Base-by-base conservation (phyloP, 2,329 filamentous ascomycete genomes). In the Xylariaceae sp. region DNA sequence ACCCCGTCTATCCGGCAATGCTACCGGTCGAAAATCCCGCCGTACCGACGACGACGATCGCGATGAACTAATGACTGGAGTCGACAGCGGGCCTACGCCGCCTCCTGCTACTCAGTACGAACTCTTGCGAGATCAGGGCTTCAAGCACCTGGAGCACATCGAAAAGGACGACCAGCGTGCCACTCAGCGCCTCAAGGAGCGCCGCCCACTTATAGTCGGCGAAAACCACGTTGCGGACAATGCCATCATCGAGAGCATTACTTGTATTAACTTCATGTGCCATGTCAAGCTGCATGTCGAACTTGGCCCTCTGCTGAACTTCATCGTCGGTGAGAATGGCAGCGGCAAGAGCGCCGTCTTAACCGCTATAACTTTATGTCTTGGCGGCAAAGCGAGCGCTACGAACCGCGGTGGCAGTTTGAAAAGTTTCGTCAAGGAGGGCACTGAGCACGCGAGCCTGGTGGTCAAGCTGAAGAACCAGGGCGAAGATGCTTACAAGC, bases 261-360 rank as follows among this genome's bases (percentile, higher is more conserved):
- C 86, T 44, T 95, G 92, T 72, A 83, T 86, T 67, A 97, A 97
- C 73, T 97, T 97, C 75, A 97, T 97, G 94, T 97, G 93, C 70
- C 94, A 99, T 72, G 80, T 86, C 50, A 86, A 88, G 57, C 82
- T 97, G 15, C 85, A 88, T 49, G 89, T 96, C 61, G 83, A 88
- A 58, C 80, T 99, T n/a, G 94, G 94, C 0, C 94, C 94, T 0
- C 78, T 97, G 44, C 95, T 99, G 74, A 99, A 99, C 74, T 99
- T 99, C 75, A 92, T 99, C 62, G 92, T 97, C 57, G 94, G 94
- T 13, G 92, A 96, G 73, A 99, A 99, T 71, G 94, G 94, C 37
- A 97, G 93, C 71, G 94, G 94, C 42, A 99, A 99, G 77, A 99
- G 94, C 73, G 94, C 94, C 2, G 88, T 97, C 11, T 77, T 99